Evolutionary conservation across 805 yeast species (phyloP).

Genomic region (Tetrapisispora phaffii): DNA sequence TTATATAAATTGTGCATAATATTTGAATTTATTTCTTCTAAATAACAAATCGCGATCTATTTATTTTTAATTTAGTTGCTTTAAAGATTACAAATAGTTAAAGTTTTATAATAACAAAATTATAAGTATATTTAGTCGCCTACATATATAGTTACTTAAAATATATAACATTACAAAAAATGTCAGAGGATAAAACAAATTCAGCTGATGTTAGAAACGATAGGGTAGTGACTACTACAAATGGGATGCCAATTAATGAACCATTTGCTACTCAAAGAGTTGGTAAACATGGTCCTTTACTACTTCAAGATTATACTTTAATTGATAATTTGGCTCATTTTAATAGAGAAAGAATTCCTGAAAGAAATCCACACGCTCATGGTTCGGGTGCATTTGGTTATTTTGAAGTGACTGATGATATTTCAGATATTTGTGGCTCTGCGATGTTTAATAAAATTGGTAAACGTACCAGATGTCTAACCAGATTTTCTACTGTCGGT

Average conservation of each 20-base stretch:
- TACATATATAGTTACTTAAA: background rate
- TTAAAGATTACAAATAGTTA: background rate
- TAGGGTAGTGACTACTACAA: slow-evolving; percentile 60
- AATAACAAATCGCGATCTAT: no score
- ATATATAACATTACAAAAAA: slow-evolving; percentile 8
- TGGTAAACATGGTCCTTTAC: slow-evolving; percentile 52
- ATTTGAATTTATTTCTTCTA: no score
- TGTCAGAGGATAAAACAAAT: slow-evolving; percentile 19
- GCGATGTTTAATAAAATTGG: slow-evolving; percentile 59
- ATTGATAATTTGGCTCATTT: slow-evolving; percentile 78
- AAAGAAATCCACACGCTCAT: slow-evolving; percentile 88
- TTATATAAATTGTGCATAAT: no score
- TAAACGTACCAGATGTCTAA: slow-evolving; percentile 62
- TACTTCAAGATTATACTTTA: slow-evolving; percentile 72
- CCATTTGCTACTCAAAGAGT: slow-evolving; percentile 20
- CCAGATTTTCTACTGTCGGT: slow-evolving; percentile 68
- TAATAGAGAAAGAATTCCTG: slow-evolving; percentile 85
- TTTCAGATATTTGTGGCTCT: slow-evolving; percentile 54
- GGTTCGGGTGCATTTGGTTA: slow-evolving; percentile 87
- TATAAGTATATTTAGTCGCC: background rate
- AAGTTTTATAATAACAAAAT: background rate
- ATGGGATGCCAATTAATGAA: slow-evolving; percentile 68
- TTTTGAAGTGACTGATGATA: slow-evolving; percentile 81
- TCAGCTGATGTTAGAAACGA: slow-evolving; percentile 24
- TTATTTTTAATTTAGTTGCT: no score